Evolutionary conservation across 805 yeast genomes (phyloP).

Genomic region (Metschnikowia koreensis): DNA sequence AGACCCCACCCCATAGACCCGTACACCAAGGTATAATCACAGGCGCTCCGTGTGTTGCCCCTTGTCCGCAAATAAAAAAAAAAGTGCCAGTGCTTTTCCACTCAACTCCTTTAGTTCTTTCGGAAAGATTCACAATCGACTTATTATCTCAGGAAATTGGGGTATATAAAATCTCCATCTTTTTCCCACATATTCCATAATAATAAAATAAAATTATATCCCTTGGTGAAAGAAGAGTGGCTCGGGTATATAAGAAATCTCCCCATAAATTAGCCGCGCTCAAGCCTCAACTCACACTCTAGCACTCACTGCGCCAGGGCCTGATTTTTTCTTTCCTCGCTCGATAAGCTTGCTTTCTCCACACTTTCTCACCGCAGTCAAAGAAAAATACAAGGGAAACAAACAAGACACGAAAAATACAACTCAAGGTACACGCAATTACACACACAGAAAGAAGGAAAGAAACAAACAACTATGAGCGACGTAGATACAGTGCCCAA

Average conservation of each 20-base stretch:
- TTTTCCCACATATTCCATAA: background rate
- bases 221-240: too few relatives aligned
- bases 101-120: background rate
- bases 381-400: background rate
- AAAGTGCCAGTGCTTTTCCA: background rate
- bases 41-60: background rate
- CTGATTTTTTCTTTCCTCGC: background rate
- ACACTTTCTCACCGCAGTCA: background rate
- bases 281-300: background rate
- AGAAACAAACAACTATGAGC: constrained; percentile 7
- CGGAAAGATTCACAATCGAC: background rate
- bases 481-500: constrained; percentile 14
- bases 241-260: too few relatives aligned
- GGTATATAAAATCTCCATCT: background rate
- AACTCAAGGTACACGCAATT: background rate
- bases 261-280: background rate
- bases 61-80: constrained; percentile 3
- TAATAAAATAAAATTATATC: background rate
- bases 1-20: background rate
- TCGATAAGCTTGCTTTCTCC: constrained; percentile 4
- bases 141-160: background rate
- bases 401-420: background rate
- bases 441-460: background rate
- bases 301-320: background rate
- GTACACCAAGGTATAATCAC: background rate